Evolutionary conservation across 2,329 filamentous ascomycete genomes (phyloP).

Genomic region (Neonectria magnoliae): DNA sequence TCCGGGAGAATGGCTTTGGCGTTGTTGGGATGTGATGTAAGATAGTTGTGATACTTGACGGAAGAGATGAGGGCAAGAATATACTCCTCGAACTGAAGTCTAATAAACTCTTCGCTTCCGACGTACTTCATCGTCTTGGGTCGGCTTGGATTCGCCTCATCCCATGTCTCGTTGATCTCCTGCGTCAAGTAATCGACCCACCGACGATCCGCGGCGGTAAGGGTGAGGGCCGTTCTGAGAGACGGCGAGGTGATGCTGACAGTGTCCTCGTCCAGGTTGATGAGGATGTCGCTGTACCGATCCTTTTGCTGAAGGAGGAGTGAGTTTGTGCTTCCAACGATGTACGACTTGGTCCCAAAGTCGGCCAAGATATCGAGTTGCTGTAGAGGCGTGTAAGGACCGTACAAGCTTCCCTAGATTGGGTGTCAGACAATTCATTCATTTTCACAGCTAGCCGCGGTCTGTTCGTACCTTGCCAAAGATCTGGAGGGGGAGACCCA

Average conservation of each 20-base stretch:
- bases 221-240: conserved; percentile 76
- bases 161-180: conserved; percentile 96
- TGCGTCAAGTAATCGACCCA: conserved; percentile 98
- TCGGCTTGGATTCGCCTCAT: conserved; percentile 85
- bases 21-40: conserved; percentile 76
- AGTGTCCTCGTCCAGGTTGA: conserved; percentile 91
- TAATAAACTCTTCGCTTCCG: conserved; percentile 96
- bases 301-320: conserved; percentile 93
- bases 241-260: conserved; percentile 86
- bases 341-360: conserved; percentile 94
- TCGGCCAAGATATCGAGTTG: conserved; percentile 95
- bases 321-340: conserved; percentile 97
- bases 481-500: conserved; percentile 93
- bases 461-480: conserved; percentile 78
- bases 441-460: not conserved
- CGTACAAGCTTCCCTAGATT: conserved; percentile 85
- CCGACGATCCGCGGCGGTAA: conserved; percentile 87
- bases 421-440: conserved; percentile 25
- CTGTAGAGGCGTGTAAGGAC: conserved; percentile 95
- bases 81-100: conserved; percentile 97
- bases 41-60: conserved; percentile 86
- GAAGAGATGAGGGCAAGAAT: conserved; percentile 87
- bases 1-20: conserved; percentile 70
- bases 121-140: conserved; percentile 96
- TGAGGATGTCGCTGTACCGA: conserved; percentile 93